Evolutionary conservation across 805 yeast genomes (phyloP).

Genomic region (Candida lessepsii): DNA sequence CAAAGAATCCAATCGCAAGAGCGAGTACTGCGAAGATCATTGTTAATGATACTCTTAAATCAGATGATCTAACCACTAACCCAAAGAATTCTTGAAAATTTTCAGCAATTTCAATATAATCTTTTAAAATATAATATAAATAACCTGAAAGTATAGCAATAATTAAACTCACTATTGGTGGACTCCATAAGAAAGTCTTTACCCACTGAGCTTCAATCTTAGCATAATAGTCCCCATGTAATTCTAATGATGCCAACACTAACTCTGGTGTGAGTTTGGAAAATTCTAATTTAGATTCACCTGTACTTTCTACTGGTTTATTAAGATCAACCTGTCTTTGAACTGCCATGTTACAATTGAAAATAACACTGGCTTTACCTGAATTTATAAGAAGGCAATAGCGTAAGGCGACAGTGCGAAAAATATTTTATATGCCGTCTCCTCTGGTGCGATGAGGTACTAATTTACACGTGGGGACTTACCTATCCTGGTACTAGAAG

Average conservation of each 20-base stretch:
- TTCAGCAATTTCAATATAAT: slow-evolving; percentile 31
- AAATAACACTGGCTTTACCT: neutral
- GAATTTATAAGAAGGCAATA: too few relatives aligned
- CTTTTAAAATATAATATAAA: slow-evolving; percentile 25
- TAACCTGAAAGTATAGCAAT: slow-evolving; percentile 11
- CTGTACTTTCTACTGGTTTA: slow-evolving; percentile 52
- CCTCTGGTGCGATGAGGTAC: slow-evolving; percentile 1
- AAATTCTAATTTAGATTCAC: slow-evolving; percentile 52
- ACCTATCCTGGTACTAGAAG: slow-evolving; percentile 2
- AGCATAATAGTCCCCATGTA: slow-evolving; percentile 61
- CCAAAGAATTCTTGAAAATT: slow-evolving; percentile 27
- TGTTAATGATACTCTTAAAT: slow-evolving; percentile 24
- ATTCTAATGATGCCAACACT: slow-evolving; percentile 57
- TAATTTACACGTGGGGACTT: slow-evolving; percentile 7
- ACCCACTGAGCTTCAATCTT: slow-evolving; percentile 48
- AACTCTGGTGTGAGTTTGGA: slow-evolving; percentile 53
- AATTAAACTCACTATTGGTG: slow-evolving; percentile 25
- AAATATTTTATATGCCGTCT: slow-evolving; percentile 1
- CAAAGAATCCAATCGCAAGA: slow-evolving; percentile 10
- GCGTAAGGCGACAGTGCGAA: neutral
- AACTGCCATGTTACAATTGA: slow-evolving; percentile 25
- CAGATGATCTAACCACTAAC: slow-evolving; percentile 22
- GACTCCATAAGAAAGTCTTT: slow-evolving; percentile 46
- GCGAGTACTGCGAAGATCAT: slow-evolving; percentile 31
- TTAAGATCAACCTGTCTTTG: slow-evolving; percentile 55